Conservation (phyloP, 108 stramenopile genomes). For the Epithemia pelagica region DNA sequence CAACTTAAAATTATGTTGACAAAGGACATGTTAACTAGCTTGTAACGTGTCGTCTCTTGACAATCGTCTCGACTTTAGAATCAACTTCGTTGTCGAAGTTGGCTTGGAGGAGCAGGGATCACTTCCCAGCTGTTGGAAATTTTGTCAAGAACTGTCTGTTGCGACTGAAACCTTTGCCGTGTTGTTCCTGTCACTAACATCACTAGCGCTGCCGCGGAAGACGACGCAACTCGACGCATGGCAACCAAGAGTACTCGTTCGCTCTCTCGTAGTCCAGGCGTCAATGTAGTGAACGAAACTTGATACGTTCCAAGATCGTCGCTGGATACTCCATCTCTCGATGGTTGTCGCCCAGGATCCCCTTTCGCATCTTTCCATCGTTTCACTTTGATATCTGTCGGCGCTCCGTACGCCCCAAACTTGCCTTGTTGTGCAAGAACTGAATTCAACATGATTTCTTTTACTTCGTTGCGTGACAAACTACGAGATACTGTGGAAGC, state of each 20-base stretch:
- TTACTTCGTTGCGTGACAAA: constrained; percentile 11
- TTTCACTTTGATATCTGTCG: constrained; percentile 56
- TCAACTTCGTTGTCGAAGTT: too few relatives aligned
- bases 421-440: constrained; percentile 60
- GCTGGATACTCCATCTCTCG: neutral
- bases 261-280: constrained; percentile 76
- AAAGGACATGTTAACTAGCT: too few relatives aligned
- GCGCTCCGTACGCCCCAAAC: constrained; percentile 59
- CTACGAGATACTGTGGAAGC: neutral
- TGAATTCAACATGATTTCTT: constrained; percentile 28
- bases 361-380: constrained; percentile 5
- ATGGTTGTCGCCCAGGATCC: neutral
- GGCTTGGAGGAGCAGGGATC: constrained; percentile 48
- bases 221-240: constrained; percentile 26
- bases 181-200: constrained; percentile 65
- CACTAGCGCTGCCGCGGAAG: constrained; percentile 11
- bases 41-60: too few relatives aligned
- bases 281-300: constrained; percentile 63
- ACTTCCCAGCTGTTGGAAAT: constrained; percentile 46
- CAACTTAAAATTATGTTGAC: too few relatives aligned
- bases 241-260: constrained; percentile 59
- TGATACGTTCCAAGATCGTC: constrained; percentile 14
- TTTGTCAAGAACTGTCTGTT: constrained; percentile 32
- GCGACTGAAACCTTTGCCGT: constrained; percentile 32
- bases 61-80: too few relatives aligned